These are phyloP conservation scores for Kluyveromyces sp. DNA, from an alignment of 1,139 yeast genomes.

Conservation along the genomic window DNA sequence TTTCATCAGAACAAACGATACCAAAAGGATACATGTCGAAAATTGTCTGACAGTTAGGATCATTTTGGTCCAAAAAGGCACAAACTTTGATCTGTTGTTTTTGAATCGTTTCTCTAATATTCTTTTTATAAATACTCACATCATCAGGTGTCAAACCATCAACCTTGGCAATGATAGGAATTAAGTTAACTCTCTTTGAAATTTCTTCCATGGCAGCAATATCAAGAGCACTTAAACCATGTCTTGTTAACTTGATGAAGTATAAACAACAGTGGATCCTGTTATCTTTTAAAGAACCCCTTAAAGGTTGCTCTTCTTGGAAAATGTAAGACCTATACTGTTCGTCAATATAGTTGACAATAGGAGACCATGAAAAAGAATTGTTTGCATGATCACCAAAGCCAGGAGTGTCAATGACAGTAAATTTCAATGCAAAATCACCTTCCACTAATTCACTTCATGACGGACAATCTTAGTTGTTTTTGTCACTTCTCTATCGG, in stretches of 20 bases:
- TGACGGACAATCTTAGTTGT: conserved; percentile 35
- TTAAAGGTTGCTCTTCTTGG: conserved; percentile 66
- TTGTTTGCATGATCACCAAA: conserved; percentile 69
- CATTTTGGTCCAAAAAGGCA: conserved; percentile 40
- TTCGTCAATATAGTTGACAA: conserved; percentile 51
- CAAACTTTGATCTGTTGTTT: conserved; percentile 50
- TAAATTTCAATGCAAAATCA: conserved; percentile 43
- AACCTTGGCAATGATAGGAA: conserved; percentile 71
- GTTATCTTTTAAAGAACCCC: conserved; percentile 43
- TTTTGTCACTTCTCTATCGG: conserved; percentile 16
- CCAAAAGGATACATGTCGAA: conserved; percentile 47
- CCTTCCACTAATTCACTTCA: conserved; percentile 44
- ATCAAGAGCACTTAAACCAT: conserved; percentile 52
- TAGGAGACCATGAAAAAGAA: conserved; percentile 49
- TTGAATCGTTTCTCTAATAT: conserved; percentile 38
- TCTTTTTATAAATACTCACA: conserved; percentile 35
- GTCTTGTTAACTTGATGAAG: conserved; percentile 53
- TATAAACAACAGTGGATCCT: conserved; percentile 75
- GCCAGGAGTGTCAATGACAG: conserved; percentile 65
- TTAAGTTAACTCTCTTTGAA: conserved; percentile 55
- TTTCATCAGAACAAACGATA: conserved; percentile 45
- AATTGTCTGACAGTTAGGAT: conserved; percentile 30
- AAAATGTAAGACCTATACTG: conserved; percentile 52
- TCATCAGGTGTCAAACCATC: conserved; percentile 50
- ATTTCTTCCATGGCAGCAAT: conserved; percentile 62